These are phyloP conservation scores for Trichoderma koningiopsis DNA, from an alignment of 2,329 filamentous ascomycete genomes.

Conservation along the genomic window DNA sequence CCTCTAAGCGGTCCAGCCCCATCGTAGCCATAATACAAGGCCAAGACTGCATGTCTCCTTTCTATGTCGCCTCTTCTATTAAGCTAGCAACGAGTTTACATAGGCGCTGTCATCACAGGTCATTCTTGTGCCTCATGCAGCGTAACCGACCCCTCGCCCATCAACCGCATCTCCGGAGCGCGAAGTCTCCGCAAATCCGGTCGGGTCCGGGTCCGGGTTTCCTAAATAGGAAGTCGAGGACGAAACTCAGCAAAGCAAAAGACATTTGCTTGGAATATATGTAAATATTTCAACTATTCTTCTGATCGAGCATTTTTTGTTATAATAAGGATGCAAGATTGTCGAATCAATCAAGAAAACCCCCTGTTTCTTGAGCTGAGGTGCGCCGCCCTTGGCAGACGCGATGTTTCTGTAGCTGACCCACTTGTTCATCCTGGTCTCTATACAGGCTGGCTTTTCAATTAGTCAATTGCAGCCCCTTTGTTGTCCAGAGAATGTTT, in stretches of 20 bases:
- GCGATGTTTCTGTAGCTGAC: background rate
- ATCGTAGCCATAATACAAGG: background rate
- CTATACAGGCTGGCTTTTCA: background rate
- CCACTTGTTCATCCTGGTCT: background rate
- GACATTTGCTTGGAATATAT: background rate
- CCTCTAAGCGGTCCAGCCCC: background rate
- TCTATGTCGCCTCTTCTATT: background rate
- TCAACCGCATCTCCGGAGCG: background rate
- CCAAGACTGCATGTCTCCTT: background rate
- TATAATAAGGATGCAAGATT: background rate
- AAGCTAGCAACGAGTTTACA: too few species aligned
- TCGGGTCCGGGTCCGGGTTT: background rate
- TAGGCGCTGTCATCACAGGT: background rate
- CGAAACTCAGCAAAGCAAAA: too few species aligned
- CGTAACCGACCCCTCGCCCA: background rate
- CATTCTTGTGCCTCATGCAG: background rate
- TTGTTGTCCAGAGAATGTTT: background rate
- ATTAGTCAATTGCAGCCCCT: background rate
- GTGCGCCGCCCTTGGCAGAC: conserved; percentile 1
- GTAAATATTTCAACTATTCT: background rate
- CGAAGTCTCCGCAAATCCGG: background rate
- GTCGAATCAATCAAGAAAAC: background rate
- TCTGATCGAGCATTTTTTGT: background rate
- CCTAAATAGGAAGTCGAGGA: background rate
- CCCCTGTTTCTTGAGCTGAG: background rate